A percentile compares a stretch with the other conserved stretches of the same genome.
Conservation (phyloP, 371 early-diverging fungal genomes). For the Mortierella sp. region DNA sequence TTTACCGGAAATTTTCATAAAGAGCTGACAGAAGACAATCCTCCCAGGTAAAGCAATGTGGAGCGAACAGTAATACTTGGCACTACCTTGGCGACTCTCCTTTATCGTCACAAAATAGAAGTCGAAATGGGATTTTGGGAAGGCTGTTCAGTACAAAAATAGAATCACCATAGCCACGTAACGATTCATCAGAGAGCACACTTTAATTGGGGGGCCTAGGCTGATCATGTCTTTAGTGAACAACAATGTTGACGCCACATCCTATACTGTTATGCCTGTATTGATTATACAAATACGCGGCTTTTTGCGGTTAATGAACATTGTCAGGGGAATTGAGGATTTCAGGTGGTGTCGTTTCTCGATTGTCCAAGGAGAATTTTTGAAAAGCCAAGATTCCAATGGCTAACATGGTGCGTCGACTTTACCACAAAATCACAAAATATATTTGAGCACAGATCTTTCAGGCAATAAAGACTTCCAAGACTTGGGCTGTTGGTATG, state of each 20-base stretch:
- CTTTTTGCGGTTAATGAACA: neutral
- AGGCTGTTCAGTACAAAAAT: neutral
- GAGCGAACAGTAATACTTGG: neutral
- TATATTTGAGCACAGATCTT: constrained; percentile 1
- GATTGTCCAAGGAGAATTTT: neutral
- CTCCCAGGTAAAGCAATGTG: neutral
- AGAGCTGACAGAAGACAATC: too few relatives aligned
- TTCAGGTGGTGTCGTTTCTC: neutral
- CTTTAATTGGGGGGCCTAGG: neutral
- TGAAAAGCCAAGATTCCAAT: constrained; percentile 6
- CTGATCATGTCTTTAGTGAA: neutral
- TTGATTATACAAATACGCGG: neutral
- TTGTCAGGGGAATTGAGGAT: neutral
- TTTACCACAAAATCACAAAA: neutral
- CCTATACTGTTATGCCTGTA: too few relatives aligned
- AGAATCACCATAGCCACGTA: constrained; percentile 7
- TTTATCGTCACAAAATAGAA: too few relatives aligned
- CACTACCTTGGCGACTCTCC: neutral
- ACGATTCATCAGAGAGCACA: neutral
- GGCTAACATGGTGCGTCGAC: neutral
- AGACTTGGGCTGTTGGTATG: neutral
- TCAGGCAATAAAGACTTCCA: neutral
- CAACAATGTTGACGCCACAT: neutral
- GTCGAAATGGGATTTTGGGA: neutral
- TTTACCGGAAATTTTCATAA: too few relatives aligned